Base-by-base conservation (phyloP, 345 rosid genomes). In the Gossypium raimondii region DNA sequence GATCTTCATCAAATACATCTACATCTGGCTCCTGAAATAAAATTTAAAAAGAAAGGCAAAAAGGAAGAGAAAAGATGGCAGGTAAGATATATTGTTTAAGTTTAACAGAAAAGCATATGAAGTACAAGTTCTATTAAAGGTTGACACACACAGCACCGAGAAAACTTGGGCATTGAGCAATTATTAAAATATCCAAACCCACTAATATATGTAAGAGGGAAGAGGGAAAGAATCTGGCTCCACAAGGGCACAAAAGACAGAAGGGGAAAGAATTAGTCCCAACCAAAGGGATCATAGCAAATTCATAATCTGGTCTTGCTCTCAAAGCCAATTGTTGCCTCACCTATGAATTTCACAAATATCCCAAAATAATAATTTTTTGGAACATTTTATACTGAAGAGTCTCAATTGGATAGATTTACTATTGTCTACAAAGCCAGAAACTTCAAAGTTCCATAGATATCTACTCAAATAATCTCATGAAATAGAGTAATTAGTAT, bases 1-100 rank as follows among this genome's bases (percentile, higher is more conserved):
- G 20, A 75, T 73, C 72, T 72, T 79, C 89, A 53, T 82, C 77
- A 51, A 81, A 81, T 51, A 76, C 81, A 77, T 84, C 89, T 57
- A 57, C 61, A 57, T 57, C 61, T 57, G 86, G 87, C 80, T 93
- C 99, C 99, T 95, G 74, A 67, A 29, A 44, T 17, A 1, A 56
- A 18, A 5, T 16, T 1, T 2, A 25, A 27, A 11, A 24, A 34
- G 38, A 4, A 59, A 11, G 24, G 25, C 1, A 60, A n/a, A 59
- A 27, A 11, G 25, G 17, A 25, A 5, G 38, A 68, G 18, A 67
- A 24, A 18, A 48, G 43, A 50, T 25, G 38, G 53, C 27, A 56
- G 51, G 6, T 9, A 41, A 20, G 20, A 56, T 13, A 9, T 20
- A 9, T 53, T 16, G 75, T 38, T 62, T 25, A 34, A 53, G 34